Evolutionary conservation across 306 rosid species (phyloP), one percentile per base, ranked within the genome.

Genomic region (Ormosia emarginata): DNA sequence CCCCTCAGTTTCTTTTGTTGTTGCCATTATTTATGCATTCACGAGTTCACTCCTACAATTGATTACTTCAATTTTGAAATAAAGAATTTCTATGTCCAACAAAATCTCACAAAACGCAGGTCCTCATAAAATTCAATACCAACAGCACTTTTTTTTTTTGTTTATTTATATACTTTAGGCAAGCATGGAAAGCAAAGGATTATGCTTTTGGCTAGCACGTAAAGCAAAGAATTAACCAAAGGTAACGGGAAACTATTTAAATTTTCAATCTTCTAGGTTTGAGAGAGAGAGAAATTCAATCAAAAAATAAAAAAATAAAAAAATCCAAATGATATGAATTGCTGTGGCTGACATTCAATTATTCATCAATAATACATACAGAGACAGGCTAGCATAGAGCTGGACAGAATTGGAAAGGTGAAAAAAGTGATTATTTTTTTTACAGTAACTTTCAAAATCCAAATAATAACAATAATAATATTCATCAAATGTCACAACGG

Each of bases 401-500:
- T 67, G 75, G 75, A n/a, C 74, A 37, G 0, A 50, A 36, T 0
- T 34, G 3, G 1, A 9, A 36, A 7, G 53, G 56, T n/a, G 9
- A 71, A 7, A 6, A 41, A 32, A 57, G n/a, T 8, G 6, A 34
- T 6, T 34, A 5, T 7, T 10, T 50, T 37, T 62, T 39, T 30
- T 2, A 71, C 66, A 33, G 0, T 57, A 64, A 65, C 65, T 30
- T 63, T 14, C 7, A 43, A 74, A 81, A 44, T 50, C 37, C 43
- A 66, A 12, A 47, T 4, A 68, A 57, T 17, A 43, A 57, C 3
- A 41, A 14, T 0, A 34, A 1, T 11, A 49, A 71, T 1, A 75
- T 76, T 67, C 14, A 72, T 44, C 11, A 75, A 67, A 73, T 49
- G 76, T 52, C 82, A 74, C 81, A 57, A 67, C 24, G 12, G 63